Evolutionary conservation across 768 basidiomycete species (phyloP).

Genomic region (Termitomyces bulborhizus): DNA sequence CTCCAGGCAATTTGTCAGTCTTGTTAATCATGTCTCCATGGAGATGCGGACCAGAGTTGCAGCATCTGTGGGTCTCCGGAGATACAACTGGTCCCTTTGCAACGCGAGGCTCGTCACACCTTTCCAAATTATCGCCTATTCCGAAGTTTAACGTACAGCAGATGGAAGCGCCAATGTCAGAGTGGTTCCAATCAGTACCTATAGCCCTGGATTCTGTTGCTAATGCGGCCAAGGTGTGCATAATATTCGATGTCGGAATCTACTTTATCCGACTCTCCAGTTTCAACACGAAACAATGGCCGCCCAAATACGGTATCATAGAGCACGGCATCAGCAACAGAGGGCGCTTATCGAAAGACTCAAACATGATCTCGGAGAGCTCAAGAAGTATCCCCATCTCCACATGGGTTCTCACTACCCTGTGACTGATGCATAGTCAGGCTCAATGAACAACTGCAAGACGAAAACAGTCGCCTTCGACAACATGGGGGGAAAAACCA

Average conservation of each 20-base stretch:
- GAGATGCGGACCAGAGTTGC: constrained; percentile 73
- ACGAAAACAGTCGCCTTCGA: constrained; percentile 46
- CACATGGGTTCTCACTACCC: constrained; percentile 3
- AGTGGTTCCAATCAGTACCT: constrained; percentile 71
- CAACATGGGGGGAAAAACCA: constrained; percentile 21
- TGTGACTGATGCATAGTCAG: constrained; percentile 24
- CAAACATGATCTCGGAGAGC: constrained; percentile 42
- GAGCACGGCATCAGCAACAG: constrained; percentile 50
- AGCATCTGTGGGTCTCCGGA: constrained; percentile 55
- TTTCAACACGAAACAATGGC: constrained; percentile 78
- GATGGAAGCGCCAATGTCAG: constrained; percentile 79
- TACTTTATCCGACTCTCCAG: constrained; percentile 26
- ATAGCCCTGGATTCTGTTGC: constrained; percentile 57
- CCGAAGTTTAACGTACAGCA: constrained; percentile 20
- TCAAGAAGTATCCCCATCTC: constrained; percentile 43
- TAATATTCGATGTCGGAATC: neutral
- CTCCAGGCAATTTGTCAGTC: neutral
- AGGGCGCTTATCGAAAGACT: constrained; percentile 45
- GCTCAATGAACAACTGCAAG: constrained; percentile 39
- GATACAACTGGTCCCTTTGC: constrained; percentile 68
- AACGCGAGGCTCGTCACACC: constrained; percentile 52
- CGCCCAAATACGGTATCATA: constrained; percentile 59
- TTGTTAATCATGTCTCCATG: neutral
- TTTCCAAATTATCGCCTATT: neutral
- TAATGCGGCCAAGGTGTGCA: constrained; percentile 56